These are phyloP conservation scores for Arthrobotrys sinensis DNA, from an alignment of 2,329 filamentous ascomycete genomes.

Conservation along the genomic window DNA sequence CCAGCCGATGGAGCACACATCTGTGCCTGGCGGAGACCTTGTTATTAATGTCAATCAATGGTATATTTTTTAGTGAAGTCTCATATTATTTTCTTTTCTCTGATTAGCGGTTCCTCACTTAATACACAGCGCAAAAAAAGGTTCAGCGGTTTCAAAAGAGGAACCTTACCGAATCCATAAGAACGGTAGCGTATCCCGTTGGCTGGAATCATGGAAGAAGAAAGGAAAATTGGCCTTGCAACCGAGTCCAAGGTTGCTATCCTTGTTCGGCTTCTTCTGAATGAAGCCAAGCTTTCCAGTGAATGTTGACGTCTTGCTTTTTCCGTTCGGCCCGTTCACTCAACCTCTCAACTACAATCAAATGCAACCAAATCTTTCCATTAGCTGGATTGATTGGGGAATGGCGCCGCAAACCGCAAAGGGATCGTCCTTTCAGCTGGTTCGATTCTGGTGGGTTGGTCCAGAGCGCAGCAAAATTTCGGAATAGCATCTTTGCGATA, in stretches of 20 bases:
- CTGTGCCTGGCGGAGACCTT: slow-evolving; percentile 57
- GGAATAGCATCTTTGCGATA: slow-evolving; percentile 53
- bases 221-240: slow-evolving; percentile 61
- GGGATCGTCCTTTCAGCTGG: slow-evolving; percentile 48
- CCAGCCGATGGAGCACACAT: slow-evolving; percentile 42
- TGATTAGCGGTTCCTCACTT: slow-evolving; percentile 48
- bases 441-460: slow-evolving; percentile 30
- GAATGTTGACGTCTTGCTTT: slow-evolving; percentile 47
- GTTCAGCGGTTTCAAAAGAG: slow-evolving; percentile 40
- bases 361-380: slow-evolving; percentile 52
- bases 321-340: slow-evolving; percentile 41
- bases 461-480: slow-evolving; percentile 56
- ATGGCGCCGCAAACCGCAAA: slow-evolving; percentile 49
- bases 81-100: slow-evolving; percentile 46
- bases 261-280: slow-evolving; percentile 56
- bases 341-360: slow-evolving; percentile 56
- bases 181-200: slow-evolving; percentile 62
- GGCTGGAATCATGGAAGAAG: slow-evolving; percentile 61
- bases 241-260: slow-evolving; percentile 61
- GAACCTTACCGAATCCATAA: slow-evolving; percentile 61
- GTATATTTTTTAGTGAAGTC: slow-evolving; percentile 46
- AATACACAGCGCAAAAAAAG: slow-evolving; percentile 31
- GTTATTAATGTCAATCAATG: slow-evolving; percentile 55
- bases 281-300: slow-evolving; percentile 54
- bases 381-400: slow-evolving; percentile 50